Percentiles rank a stretch among this genome's conserved stretches.
Conservation (phyloP, 1,284 basidiomycete genomes). For the Pseudozyma sp. region DNA sequence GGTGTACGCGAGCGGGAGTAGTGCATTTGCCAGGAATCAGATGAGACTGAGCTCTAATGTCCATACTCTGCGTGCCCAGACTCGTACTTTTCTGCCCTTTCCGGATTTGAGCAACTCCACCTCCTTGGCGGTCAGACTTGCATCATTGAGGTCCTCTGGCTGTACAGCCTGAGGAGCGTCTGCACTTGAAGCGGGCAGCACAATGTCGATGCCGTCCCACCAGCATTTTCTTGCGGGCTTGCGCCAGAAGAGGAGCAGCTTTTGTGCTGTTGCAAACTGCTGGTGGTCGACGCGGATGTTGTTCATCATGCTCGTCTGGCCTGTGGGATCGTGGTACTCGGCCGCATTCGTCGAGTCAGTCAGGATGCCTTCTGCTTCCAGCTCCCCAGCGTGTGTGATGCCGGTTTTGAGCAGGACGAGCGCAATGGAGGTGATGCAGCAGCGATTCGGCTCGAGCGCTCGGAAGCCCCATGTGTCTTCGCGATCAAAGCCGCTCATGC, state of each 20-base stretch:
- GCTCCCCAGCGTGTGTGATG: slow-evolving; percentile 79
- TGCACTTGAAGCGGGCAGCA: slow-evolving; percentile 71
- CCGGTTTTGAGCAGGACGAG: slow-evolving; percentile 97
- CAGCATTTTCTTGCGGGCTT: slow-evolving; percentile 99
- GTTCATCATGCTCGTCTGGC: slow-evolving; percentile 62
- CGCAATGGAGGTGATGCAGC: slow-evolving; percentile 97
- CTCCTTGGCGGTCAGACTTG: slow-evolving; percentile 59
- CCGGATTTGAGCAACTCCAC: slow-evolving; percentile 58
- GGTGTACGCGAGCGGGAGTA: too few species aligned
- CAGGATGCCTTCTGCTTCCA: slow-evolving; percentile 55
- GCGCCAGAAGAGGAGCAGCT: slow-evolving; percentile 96
- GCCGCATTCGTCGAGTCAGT: slow-evolving; percentile 13
- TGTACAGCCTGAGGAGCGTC: slow-evolving; percentile 4
- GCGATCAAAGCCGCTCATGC: slow-evolving; percentile 98
- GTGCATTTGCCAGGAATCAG: slow-evolving; percentile 6
- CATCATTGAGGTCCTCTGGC: slow-evolving; percentile 30
- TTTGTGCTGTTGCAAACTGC: slow-evolving; percentile 97
- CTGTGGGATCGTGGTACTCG: slow-evolving; percentile 48
- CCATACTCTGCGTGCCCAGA: slow-evolving; percentile 99
- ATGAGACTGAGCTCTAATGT: slow-evolving; percentile 95
- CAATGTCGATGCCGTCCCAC: slow-evolving; percentile 98
- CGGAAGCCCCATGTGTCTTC: slow-evolving; percentile 98
- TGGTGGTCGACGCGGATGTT: slow-evolving; percentile 79
- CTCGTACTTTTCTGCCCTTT: slow-evolving; percentile 66
- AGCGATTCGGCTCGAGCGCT: slow-evolving; percentile 91